Base-by-base conservation (phyloP, 1,284 basidiomycete genomes). In the Ustilago vetiveriae region DNA sequence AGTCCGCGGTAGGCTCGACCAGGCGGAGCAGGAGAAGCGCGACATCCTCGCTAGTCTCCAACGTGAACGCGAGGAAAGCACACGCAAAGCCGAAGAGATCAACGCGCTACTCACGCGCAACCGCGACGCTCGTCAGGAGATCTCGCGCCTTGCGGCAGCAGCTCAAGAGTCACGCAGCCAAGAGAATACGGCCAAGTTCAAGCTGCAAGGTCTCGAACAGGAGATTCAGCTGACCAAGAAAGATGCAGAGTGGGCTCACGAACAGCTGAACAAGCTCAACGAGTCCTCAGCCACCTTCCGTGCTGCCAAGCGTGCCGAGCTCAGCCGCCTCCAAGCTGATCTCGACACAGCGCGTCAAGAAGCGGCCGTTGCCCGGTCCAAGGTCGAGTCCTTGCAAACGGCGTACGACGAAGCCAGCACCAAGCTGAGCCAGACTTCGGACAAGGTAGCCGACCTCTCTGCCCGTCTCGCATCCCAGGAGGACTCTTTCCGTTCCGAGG, bases 401-500 rank as follows among this genome's bases (percentile, higher is more conserved):
- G 85, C 90, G 0, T 87, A 92, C 81, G 84, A 86, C 2, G 80
- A 86, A 0, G 88, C 91, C 59, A 84, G 87, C 2, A 87, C 88
- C 54, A 88, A 90, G 63, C 85, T 92, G 38, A 87, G 87, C 0
- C 88, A 90, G 72, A 85, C 89, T 0, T 84, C 90, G n/a, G 84
- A 86, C 8, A 88, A 88, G 54, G 85, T 90, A 6, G 88, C 91
- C 53, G 87, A 89, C 53, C 84, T 92, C 37, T 87, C 87, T 35
- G 87, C 88, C 6, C 88, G 89, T 56, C 84, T 91, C 7, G 90
- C 90, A 2, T 89, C 91, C 72, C 89, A 91, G 72, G 91, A 92
- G 72, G 88, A 88, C 0, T 88, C 88, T 2, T 92, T 90, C 81
- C 86, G 88, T 0, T 87, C 86, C 54, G 92, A 94, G 80, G 88